Conservation (phyloP, 73 alveolate genomes). For the Paramecium sexaurelia region DNA sequence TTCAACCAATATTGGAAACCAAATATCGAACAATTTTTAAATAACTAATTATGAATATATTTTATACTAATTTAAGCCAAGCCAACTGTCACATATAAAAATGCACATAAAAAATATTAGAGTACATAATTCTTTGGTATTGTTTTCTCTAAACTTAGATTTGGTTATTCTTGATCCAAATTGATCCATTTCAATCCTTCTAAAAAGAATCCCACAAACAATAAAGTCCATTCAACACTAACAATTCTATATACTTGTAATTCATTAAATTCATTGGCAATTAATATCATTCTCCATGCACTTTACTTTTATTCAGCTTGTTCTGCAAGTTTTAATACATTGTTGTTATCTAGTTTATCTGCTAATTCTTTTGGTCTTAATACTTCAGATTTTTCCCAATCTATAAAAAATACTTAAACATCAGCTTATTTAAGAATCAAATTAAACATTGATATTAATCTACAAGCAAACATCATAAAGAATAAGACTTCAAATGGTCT, state of each 20-base stretch:
- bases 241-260: conserved; percentile 80
- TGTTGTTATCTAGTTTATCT: conserved; percentile 19
- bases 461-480: conserved; percentile 75
- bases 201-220: conserved; percentile 72
- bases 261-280: conserved; percentile 94
- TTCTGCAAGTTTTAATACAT: neutral
- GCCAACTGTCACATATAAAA: conserved; percentile 81
- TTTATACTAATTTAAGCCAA: conserved; percentile 70
- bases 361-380: conserved; percentile 62
- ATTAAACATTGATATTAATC: conserved; percentile 74
- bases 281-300: conserved; percentile 95
- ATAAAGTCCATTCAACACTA: conserved; percentile 76
- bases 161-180: conserved; percentile 75
- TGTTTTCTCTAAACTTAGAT: neutral
- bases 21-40: conserved; percentile 75
- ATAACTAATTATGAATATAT: conserved; percentile 33
- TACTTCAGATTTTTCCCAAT: conserved; percentile 92
- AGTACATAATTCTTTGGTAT: conserved; percentile 79
- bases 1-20: conserved; percentile 83
- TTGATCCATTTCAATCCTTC: conserved; percentile 78
- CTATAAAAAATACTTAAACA: conserved; percentile 87
- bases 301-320: conserved; percentile 21
- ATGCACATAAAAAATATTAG: conserved; percentile 81
- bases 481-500: conserved; percentile 83
- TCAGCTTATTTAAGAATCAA: conserved; percentile 78